These are phyloP conservation scores for Acacia melanoxylon DNA, from an alignment of 306 rosid species.

Conservation along the genomic window DNA sequence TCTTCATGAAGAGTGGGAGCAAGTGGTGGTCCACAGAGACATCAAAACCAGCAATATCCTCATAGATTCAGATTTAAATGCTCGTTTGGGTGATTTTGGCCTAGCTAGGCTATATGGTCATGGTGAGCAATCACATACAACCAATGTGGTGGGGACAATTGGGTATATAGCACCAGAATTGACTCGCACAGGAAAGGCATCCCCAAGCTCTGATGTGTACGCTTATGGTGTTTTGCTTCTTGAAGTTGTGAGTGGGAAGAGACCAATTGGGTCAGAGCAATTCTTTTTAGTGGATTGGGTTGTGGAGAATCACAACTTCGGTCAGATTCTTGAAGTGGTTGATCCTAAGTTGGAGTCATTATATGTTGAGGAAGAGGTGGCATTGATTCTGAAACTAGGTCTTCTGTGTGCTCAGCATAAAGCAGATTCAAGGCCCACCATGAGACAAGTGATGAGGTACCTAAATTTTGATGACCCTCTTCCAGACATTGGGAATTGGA, in stretches of 20 bases:
- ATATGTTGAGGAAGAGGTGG: conserved; percentile 48
- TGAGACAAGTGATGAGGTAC: conserved; percentile 55
- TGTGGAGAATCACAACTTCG: conserved; percentile 39
- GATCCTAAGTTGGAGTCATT: conserved; percentile 49
- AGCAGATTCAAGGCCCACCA: conserved; percentile 58
- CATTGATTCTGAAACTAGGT: conserved; percentile 61
- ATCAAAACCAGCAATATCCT: conserved; percentile 71
- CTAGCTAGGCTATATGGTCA: conserved; percentile 71
- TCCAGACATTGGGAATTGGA: conserved; percentile 34
- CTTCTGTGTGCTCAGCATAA: conserved; percentile 51
- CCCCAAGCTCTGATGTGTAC: conserved; percentile 61
- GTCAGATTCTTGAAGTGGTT: conserved; percentile 37
- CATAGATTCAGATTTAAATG: conserved; percentile 52
- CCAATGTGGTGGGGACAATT: conserved; percentile 72
- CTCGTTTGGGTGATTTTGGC: conserved; percentile 75
- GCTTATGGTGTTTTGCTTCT: conserved; percentile 70
- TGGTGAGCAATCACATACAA: conserved; percentile 61
- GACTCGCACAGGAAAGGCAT: conserved; percentile 63
- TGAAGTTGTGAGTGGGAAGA: conserved; percentile 60
- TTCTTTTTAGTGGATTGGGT: conserved; percentile 71
- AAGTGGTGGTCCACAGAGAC: conserved; percentile 71
- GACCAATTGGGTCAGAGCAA: conserved; percentile 41
- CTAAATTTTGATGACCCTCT: conserved; percentile 52
- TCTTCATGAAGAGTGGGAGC: conserved; percentile 76
- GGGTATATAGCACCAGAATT: conserved; percentile 80